Evolutionary conservation across 140 eudicot species (phyloP).

Genomic region (Anethum foeniculum): DNA sequence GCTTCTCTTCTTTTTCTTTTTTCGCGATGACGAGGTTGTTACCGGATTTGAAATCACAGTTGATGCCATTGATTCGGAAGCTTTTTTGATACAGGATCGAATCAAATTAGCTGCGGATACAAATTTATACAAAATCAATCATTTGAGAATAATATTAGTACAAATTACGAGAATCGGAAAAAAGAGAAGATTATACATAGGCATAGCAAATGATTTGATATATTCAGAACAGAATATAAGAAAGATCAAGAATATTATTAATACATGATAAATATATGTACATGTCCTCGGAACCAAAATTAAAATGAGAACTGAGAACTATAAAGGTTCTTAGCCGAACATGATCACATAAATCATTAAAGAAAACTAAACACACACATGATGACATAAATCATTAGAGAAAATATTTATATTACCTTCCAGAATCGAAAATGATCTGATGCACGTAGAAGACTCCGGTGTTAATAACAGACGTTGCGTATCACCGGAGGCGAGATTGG

Average conservation of each 20-base stretch:
- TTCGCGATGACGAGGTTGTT: constrained; percentile 35
- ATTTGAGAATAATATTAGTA: neutral
- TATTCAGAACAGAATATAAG: neutral
- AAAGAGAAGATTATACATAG: neutral
- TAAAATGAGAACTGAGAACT: neutral
- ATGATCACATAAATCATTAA: neutral
- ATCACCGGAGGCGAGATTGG: neutral
- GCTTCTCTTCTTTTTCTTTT: constrained; percentile 33
- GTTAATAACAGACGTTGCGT: neutral
- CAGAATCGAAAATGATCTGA: neutral
- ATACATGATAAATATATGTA: neutral
- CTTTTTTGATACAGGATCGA: constrained; percentile 9
- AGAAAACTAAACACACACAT: neutral
- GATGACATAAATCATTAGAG: neutral
- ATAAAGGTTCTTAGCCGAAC: neutral
- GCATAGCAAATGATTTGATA: neutral
- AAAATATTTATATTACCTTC: neutral
- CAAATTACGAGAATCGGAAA: neutral
- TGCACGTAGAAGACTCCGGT: neutral
- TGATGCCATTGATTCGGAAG: constrained; percentile 34
- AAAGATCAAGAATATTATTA: neutral
- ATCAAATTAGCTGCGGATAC: constrained; percentile 8
- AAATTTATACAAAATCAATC: neutral
- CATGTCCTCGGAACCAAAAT: neutral
- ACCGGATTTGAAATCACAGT: constrained; percentile 46